Conservation (phyloP, 2,329 filamentous ascomycete species). For the Emergomyces pasteurianus region DNA sequence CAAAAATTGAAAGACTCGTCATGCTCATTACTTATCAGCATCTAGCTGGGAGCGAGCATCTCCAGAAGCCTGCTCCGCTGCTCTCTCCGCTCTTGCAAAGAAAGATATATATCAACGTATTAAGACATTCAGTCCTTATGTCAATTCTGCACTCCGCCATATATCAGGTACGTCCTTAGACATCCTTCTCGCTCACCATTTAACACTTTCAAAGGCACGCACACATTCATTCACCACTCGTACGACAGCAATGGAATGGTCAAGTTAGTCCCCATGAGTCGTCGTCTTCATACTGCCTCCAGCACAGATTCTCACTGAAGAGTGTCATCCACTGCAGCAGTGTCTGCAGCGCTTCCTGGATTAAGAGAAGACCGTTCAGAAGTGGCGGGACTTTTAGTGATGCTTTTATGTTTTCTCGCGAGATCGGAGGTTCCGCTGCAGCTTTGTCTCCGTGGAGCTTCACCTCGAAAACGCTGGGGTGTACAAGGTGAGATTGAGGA, state of each 20-base stretch:
- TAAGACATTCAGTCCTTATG: not conserved
- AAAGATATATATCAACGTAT: not conserved
- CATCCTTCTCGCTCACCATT: not conserved
- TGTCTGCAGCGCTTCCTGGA: not conserved
- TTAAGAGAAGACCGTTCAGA: not conserved
- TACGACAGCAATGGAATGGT: not conserved
- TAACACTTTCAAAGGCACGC: not conserved
- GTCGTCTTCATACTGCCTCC: not conserved
- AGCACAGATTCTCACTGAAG: not conserved
- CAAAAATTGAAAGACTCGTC: not conserved
- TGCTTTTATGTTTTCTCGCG: slow-evolving; percentile 2
- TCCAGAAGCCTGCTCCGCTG: not conserved
- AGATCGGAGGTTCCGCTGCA: not conserved
- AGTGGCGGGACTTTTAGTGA: not conserved
- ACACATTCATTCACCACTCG: not conserved
- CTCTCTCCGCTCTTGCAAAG: not conserved
- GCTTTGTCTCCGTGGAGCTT: not conserved
- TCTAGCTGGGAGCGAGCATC: slow-evolving; percentile 1
- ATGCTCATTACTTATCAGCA: not conserved
- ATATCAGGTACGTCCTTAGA: slow-evolving; percentile 1
- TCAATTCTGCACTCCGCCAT: not conserved
- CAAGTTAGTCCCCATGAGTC: not conserved
- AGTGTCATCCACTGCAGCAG: not conserved
- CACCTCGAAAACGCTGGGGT: not conserved
- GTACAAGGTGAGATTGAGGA: not conserved